These are phyloP conservation scores for Inosperma sp. DNA, from an alignment of 768 basidiomycete species.

Conservation along the genomic window DNA sequence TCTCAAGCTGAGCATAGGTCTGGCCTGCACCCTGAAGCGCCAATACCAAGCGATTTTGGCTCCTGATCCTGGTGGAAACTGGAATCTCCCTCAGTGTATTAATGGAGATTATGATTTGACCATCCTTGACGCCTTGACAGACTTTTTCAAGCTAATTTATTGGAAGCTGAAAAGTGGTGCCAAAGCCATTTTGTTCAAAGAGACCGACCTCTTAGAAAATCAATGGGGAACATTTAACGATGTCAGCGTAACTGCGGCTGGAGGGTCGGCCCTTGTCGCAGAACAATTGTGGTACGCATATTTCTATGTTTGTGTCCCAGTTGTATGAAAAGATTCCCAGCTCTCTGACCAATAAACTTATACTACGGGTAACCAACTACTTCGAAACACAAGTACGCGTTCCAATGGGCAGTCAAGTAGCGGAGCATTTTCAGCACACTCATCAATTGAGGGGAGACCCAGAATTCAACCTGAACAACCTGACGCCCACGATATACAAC, in stretches of 20 bases:
- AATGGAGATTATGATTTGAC: slow-evolving; percentile 87
- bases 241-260: slow-evolving; percentile 81
- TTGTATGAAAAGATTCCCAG: slow-evolving; percentile 37
- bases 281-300: slow-evolving; percentile 85
- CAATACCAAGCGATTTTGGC: slow-evolving; percentile 91
- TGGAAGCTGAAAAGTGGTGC: slow-evolving; percentile 93
- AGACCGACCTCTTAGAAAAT: slow-evolving; percentile 95
- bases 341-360: slow-evolving; percentile 86
- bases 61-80: slow-evolving; percentile 81
- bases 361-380: slow-evolving; percentile 88
- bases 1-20: slow-evolving; percentile 81
- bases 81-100: slow-evolving; percentile 86
- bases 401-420: slow-evolving; percentile 44
- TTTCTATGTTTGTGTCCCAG: neutral
- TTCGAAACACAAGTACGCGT: slow-evolving; percentile 92
- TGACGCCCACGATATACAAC: slow-evolving; percentile 25
- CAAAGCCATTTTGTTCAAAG: slow-evolving; percentile 93
- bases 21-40: slow-evolving; percentile 92
- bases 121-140: slow-evolving; percentile 78
- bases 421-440: slow-evolving; percentile 8
- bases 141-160: slow-evolving; percentile 91
- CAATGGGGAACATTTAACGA: slow-evolving; percentile 95
- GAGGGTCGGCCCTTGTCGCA: slow-evolving; percentile 87
- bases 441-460: slow-evolving; percentile 8
- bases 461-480: slow-evolving; percentile 3